Evolutionary conservation across 2,329 filamentous ascomycete genomes (phyloP), one percentile per base, ranked within the genome.

Genomic region (Alternaria sp.): DNA sequence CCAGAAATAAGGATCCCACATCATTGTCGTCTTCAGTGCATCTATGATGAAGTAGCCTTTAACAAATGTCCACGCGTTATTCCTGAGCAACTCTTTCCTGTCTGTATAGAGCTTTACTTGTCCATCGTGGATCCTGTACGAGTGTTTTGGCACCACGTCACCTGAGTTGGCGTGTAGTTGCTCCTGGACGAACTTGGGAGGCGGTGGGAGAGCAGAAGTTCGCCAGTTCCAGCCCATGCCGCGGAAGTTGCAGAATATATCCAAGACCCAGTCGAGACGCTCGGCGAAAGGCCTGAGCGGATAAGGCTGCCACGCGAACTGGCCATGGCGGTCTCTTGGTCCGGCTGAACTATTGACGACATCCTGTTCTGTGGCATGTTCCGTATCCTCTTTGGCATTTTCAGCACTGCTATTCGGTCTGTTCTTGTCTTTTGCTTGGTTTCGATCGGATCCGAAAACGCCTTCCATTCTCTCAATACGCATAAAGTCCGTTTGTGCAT

Each of bases 1-100:
- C 78, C 84, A 84, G 78, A 94, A 96, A 80, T 94, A 96, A 0
- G 90, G 89, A 70, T 98, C 94, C 54, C 87, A 85, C 67, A 89
- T 88, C 81, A 92, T 89, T 62, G 88, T 63, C 2, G 88, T 84
- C 70, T 91, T 91, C 53, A 92, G 77, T 7, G 88, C 59, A 76
- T 97, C 94, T 8, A 97, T 81, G 7, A 86, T 62, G 12, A 95
- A 64, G 73, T 92, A 95, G 64, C 83, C 82, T 38, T 84, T 57
- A 2, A 86, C 55, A n/a, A 89, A 79, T 6, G 72, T 80, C 32
- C 72, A 70, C 7, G 73, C 14, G 42, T 78, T 77, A 34, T 70
- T 59, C 36, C 64, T 64, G 1, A 83, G 68, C 1, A 83, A 73
- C 1, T 67, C 67, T 2, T 57, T 42, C 4, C 75, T 73, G 8